Evolutionary conservation across 2,329 filamentous ascomycete species (phyloP), one percentile per base, ranked within the genome.

Genomic region (Penicillium rolfsii): DNA sequence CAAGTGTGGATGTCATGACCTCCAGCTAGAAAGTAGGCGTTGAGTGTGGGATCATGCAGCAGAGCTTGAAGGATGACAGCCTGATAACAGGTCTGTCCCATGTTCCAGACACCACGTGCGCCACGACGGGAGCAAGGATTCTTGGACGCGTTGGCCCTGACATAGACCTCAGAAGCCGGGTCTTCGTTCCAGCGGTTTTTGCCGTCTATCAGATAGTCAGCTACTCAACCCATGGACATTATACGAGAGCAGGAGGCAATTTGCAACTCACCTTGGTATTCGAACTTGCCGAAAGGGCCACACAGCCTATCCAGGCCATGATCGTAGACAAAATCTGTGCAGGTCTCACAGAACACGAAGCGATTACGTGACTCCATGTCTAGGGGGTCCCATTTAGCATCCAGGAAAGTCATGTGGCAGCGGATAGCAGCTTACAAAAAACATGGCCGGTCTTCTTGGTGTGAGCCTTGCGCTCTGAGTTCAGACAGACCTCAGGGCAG

Each of bases 81-180:
- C 84, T 98, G 94, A 78, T 97, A 99, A 80, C 94, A 99, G 11
- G 95, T 98, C 60, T 96, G 93, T n/a, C 94, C 95, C 75, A 97
- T 94, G 73, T 98, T 99, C 78, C 96, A 97, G 62, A 99, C 89
- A 35, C 94, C 94, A 38, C 95, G 88, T 41, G 97, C 86, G 9
- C 95, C 94, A 67, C 90, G 93, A 19, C 92, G 93, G 59, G 91
- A 88, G 73, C 94, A 97, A 12, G 92, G 90, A 6, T 91, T 89
- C 59, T 88, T 85, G 30, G 85, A 89, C 12, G 93, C 93, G 73
- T 97, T 96, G 62, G 83, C 83, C 43, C 87, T 85, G 65, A 97
- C 89, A 69, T 91, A 93, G 58, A 87, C 83, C 59, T 91, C 87
- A 64, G 94, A 90, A 61, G 93, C 90, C 30, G 77, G 75, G 59